Evolutionary conservation across 1,284 basidiomycete genomes (phyloP), one percentile per base, ranked within the genome.

Genomic region (Ceratobasidium sp.): DNA sequence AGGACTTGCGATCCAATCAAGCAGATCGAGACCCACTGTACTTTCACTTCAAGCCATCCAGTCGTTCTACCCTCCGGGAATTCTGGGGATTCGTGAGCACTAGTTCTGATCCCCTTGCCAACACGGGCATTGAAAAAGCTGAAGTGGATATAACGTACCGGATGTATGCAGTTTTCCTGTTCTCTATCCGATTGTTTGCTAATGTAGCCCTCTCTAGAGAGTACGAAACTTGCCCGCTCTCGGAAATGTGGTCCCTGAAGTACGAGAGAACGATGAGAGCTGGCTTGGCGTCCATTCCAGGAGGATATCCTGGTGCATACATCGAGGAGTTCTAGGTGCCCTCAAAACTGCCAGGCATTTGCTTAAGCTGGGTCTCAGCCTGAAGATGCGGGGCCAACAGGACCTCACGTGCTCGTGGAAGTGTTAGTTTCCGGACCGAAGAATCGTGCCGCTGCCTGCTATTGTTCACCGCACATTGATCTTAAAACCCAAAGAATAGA

Each of bases 51-150:
- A 41, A 59, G 18, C 57, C 34, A 9, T n/a, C 39, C 18, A 23
- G 18, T 23, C 57, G 39, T 26, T 39, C 6, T 4, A 59, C n/a
- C 34, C 57, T 21, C 5, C 57, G 36, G 23, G 34, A 36, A 3
- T 59, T 39, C 32, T 59, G 57, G 57, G 57, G 57, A 8, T 39
- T 59, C 41, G 28, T 59, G 9, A 59, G 57, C 23, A 59, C 57
- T 23, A 41, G 34, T 36, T 23, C 34, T 10, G 57, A 59, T 26
- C 57, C 57, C 32, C 10, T 3, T 26, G 30, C 57, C 18, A 14
- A 30, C 18, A 55, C 53, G 4, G 53, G 53, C 2, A 14, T 55
- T 23, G 53, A 55, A 30, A 16, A 32, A 14, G 28, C 34, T 32
- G 53, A 21, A 32, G n/a, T 30, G 6, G 18, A 30, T 10, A 9